A percentile compares a stretch with the other conserved stretches of the same genome.
Evolutionary conservation across 2,329 filamentous ascomycete species (phyloP).

Genomic region (Talaromyces rugulosus): DNA sequence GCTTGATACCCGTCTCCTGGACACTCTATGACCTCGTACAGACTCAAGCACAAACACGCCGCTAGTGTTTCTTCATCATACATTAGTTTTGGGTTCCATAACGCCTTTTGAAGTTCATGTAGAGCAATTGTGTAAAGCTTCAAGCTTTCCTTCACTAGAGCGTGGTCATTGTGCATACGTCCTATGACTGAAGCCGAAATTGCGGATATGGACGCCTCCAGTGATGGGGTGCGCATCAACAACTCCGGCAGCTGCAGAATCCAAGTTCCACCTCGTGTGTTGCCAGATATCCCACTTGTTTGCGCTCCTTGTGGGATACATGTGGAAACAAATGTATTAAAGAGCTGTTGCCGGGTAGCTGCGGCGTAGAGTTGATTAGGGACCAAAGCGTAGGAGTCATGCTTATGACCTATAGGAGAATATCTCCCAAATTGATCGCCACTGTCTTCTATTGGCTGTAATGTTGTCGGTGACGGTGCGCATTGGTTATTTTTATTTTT

Average conservation of each 20-base stretch:
- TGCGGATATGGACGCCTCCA: conserved; percentile 26
- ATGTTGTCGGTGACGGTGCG: not conserved
- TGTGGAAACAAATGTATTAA: conserved; percentile 22
- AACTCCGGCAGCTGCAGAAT: conserved; percentile 23
- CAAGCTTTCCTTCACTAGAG: conserved; percentile 22
- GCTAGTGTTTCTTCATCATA: conserved; percentile 33
- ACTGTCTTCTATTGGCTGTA: not conserved
- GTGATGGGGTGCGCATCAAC: conserved; percentile 19
- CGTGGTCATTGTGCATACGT: conserved; percentile 16
- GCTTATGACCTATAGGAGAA: not conserved
- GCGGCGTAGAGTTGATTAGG: not conserved
- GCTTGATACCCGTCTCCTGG: conserved; percentile 24
- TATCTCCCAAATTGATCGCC: not conserved
- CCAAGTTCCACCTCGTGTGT: conserved; percentile 20
- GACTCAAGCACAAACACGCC: conserved; percentile 31
- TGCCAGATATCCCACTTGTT: not conserved
- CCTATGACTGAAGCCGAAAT: conserved; percentile 26
- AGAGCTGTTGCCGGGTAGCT: conserved; percentile 23
- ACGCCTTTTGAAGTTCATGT: conserved; percentile 31
- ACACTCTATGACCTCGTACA: conserved; percentile 36
- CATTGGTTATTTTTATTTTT: not conserved
- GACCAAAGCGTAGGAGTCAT: not conserved
- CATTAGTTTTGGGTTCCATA: conserved; percentile 27
- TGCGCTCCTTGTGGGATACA: conserved; percentile 15
- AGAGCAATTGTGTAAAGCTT: conserved; percentile 32